Conservation (phyloP, 1,284 basidiomycete species). For the Pseudozyma hubeiensis region DNA sequence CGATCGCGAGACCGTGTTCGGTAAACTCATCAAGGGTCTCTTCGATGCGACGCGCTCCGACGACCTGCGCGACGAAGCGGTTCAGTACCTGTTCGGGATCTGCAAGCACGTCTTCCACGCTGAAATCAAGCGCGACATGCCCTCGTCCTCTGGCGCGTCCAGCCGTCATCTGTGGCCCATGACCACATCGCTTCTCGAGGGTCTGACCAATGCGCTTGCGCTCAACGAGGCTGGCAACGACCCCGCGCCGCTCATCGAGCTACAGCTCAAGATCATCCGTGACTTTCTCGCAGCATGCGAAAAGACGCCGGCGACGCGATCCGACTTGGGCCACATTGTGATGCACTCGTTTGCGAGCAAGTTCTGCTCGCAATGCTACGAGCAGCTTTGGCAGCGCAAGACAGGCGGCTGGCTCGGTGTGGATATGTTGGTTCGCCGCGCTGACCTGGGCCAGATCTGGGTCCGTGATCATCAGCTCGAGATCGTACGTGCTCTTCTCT, state of each 20-base stretch:
- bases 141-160: slow-evolving; percentile 71
- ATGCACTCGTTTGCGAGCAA: slow-evolving; percentile 65
- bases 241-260: slow-evolving; percentile 64
- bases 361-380: slow-evolving; percentile 68
- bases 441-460: slow-evolving; percentile 77
- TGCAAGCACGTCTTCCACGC: slow-evolving; percentile 76
- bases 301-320: slow-evolving; percentile 53
- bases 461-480: slow-evolving; percentile 89
- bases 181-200: slow-evolving; percentile 63
- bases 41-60: slow-evolving; percentile 81
- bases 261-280: slow-evolving; percentile 59
- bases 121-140: slow-evolving; percentile 70
- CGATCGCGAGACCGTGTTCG: slow-evolving; percentile 82
- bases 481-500: slow-evolving; percentile 88
- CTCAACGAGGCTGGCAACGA: slow-evolving; percentile 55
- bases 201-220: slow-evolving; percentile 59
- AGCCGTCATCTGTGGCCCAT: slow-evolving; percentile 74
- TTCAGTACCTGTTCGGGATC: slow-evolving; percentile 77
- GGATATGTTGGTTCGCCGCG: slow-evolving; percentile 61
- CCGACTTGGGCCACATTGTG: slow-evolving; percentile 59
- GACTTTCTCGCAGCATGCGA: slow-evolving; percentile 57
- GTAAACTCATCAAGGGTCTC: slow-evolving; percentile 76
- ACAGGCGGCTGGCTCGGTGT: slow-evolving; percentile 68
- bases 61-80: slow-evolving; percentile 79
- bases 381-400: slow-evolving; percentile 67